Evolutionary conservation across 2,329 filamentous ascomycete genomes (phyloP).

Genomic region (Clonostachys rosea): DNA sequence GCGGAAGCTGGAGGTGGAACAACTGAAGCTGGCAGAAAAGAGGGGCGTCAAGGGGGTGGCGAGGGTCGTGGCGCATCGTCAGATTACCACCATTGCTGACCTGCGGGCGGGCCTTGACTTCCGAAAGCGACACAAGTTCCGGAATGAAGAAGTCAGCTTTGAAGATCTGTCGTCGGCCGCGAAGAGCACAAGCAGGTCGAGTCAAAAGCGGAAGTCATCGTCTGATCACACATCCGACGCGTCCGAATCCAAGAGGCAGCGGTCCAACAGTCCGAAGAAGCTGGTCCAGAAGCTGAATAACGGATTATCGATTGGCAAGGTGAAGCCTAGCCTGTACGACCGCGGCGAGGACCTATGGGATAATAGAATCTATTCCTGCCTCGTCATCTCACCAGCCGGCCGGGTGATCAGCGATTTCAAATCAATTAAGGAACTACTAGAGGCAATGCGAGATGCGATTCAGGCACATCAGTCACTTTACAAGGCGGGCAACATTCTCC

Average conservation of each 20-base stretch:
- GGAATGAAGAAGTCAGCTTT: neutral
- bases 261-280: neutral
- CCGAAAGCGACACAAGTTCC: constrained; percentile 1
- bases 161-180: constrained; percentile 1
- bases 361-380: neutral
- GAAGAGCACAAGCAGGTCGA: neutral
- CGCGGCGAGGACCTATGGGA: neutral
- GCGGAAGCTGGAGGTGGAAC: constrained; percentile 5
- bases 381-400: constrained; percentile 5
- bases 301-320: neutral
- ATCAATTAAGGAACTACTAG: constrained; percentile 21
- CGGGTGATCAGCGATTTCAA: constrained; percentile 12
- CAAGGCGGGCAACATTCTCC: constrained; percentile 21
- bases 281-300: too few relatives aligned
- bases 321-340: neutral
- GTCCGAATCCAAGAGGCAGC: neutral
- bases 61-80: constrained; percentile 6
- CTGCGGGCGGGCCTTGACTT: constrained; percentile 7
- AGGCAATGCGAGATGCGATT: constrained; percentile 23
- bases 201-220: neutral
- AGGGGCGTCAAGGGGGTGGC: constrained; percentile 4
- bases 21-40: constrained; percentile 7
- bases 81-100: constrained; percentile 6
- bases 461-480: constrained; percentile 27
- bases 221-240: neutral